Conservation (phyloP, 139 green algal species). For the Chlorella sorokiniana region DNA sequence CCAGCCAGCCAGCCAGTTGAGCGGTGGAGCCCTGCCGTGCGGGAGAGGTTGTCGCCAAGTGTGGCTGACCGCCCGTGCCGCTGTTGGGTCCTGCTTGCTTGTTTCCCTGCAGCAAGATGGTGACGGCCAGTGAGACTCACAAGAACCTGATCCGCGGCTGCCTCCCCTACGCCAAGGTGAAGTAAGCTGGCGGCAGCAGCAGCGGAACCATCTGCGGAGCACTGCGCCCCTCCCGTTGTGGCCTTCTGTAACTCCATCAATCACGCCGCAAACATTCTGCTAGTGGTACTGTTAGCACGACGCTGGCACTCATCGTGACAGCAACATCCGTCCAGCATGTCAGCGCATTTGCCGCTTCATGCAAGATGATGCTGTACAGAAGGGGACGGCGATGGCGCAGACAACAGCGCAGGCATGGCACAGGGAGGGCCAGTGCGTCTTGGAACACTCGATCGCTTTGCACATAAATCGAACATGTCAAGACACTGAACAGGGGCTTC, state of each 20-base stretch:
- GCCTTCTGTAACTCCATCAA: no score
- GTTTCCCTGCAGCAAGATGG: constrained; percentile 28
- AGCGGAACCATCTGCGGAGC: no score
- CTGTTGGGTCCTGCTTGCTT: neutral
- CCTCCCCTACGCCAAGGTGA: constrained; percentile 37
- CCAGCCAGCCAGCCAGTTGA: no score
- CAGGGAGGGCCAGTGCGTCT: neutral
- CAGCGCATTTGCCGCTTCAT: no score
- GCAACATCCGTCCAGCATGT: no score
- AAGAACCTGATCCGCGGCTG: constrained; percentile 44
- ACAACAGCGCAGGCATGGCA: neutral
- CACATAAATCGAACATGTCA: neutral
- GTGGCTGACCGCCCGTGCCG: neutral
- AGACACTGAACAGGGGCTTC: no score
- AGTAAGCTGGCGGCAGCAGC: neutral
- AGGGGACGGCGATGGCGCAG: neutral
- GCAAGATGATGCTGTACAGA: no score
- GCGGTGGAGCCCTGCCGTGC: no score
- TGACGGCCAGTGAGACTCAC: constrained; percentile 27
- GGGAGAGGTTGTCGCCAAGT: neutral
- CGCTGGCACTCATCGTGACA: no score
- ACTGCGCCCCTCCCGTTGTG: no score
- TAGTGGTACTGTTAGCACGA: no score
- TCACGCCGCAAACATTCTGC: no score
- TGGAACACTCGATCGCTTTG: neutral